These are phyloP conservation scores for Lophium mytilinum DNA, from an alignment of 495 filamentous ascomycete species.

Conservation along the genomic window DNA sequence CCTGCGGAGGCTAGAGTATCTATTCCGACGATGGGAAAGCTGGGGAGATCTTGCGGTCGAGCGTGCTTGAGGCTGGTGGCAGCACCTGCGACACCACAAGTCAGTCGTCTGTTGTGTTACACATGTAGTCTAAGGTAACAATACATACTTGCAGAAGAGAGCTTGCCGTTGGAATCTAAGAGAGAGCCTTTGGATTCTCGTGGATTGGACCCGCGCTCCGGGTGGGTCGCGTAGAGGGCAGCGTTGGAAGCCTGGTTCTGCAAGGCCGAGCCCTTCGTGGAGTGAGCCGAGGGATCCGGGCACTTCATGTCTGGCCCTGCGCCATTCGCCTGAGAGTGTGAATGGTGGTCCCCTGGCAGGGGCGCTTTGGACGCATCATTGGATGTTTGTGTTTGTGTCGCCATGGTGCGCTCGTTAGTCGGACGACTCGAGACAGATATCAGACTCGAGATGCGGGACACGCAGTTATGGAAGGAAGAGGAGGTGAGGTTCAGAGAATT, in stretches of 20 bases:
- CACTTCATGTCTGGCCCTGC: conserved; percentile 17
- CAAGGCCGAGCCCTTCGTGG: conserved; percentile 24
- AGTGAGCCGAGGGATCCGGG: conserved; percentile 35
- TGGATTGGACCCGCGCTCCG: conserved; percentile 34
- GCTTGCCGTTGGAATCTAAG: conserved; percentile 41
- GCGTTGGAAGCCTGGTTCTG: conserved; percentile 37
- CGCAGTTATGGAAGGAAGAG: no score
- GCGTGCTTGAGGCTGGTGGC: conserved; percentile 61
- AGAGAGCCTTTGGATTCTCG: conserved; percentile 22
- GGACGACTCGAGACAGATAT: no score
- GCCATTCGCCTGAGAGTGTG: background rate
- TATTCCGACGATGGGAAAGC: conserved; percentile 58
- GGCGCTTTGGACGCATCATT: conserved; percentile 7
- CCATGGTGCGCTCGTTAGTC: conserved; percentile 4
- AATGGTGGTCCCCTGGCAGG: background rate
- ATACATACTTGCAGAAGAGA: conserved; percentile 46
- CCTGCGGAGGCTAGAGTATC: conserved; percentile 58
- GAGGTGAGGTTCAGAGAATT: no score
- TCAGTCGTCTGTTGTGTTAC: background rate
- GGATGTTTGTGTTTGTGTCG: conserved; percentile 12
- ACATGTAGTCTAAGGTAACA: background rate
- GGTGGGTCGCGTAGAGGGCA: conserved; percentile 35
- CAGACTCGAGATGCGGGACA: no score
- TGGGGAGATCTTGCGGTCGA: conserved; percentile 56
- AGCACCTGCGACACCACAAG: conserved; percentile 35